phyloP scores from a whole-genome alignment of 192 early-diverging fungal genomes.

The Entomortierella beljakovae region DNA sequence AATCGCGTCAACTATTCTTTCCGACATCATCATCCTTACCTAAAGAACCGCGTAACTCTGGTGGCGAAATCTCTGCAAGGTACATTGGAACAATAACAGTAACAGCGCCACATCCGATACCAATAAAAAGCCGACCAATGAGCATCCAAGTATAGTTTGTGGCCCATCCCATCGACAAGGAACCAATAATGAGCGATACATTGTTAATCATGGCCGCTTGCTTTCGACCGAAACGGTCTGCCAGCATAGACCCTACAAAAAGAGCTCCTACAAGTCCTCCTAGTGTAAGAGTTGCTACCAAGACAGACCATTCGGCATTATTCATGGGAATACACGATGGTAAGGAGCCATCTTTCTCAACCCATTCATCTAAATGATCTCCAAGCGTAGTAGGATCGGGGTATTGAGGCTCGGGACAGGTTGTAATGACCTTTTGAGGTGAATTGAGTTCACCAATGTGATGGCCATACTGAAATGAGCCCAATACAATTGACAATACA shows the following conservation, averaged over 20 bases:
- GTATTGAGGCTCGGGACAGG: conserved; percentile 25
- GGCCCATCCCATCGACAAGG: conserved; percentile 71
- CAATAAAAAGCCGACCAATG: conserved; percentile 78
- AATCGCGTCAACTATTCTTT: not conserved
- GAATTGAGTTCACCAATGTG: conserved; percentile 72
- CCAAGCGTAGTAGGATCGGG: not conserved
- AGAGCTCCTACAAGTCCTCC: conserved; percentile 85
- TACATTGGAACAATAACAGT: conserved; percentile 86
- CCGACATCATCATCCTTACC: conserved; percentile 54
- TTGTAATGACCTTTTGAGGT: conserved; percentile 64
- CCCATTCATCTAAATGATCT: conserved; percentile 10
- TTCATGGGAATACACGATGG: conserved; percentile 80
- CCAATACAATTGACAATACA: conserved; percentile 55
- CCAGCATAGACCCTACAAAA: conserved; percentile 67
- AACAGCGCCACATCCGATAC: conserved; percentile 81
- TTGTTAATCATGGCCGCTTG: conserved; percentile 75
- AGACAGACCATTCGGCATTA: conserved; percentile 66
- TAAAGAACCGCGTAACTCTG: conserved; percentile 74
- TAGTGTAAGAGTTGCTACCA: conserved; percentile 69
- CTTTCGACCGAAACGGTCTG: conserved; percentile 78
- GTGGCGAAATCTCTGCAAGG: conserved; percentile 81
- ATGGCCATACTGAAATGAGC: conserved; percentile 70
- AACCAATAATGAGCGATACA: conserved; percentile 70
- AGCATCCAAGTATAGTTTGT: conserved; percentile 60
- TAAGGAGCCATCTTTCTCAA: conserved; percentile 44